Percentiles rank a stretch among this genome's conserved stretches.
These are phyloP conservation scores for Rhazya stricta DNA, from an alignment of 257 asterid genomes.

Conservation along the genomic window DNA sequence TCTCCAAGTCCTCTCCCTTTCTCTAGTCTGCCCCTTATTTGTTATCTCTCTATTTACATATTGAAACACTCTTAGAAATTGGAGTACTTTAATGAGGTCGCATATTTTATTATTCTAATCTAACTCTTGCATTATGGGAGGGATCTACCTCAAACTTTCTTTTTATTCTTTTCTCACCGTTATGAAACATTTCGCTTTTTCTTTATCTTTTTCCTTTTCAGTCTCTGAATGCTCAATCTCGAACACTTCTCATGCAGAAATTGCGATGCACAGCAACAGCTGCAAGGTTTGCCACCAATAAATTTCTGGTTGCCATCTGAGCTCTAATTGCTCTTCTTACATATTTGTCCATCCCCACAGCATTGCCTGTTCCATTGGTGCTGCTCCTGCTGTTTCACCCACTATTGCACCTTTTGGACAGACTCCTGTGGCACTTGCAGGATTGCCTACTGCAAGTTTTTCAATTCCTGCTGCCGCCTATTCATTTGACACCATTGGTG, in stretches of 20 bases:
- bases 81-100: neutral
- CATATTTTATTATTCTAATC: neutral
- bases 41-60: neutral
- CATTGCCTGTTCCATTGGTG: conserved; percentile 31
- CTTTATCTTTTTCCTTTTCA: conserved; percentile 23
- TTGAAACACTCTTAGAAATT: neutral
- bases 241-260: conserved; percentile 57
- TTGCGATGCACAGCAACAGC: conserved; percentile 55
- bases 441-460: conserved; percentile 34
- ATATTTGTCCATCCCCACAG: conserved; percentile 30
- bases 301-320: conserved; percentile 5
- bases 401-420: conserved; percentile 25
- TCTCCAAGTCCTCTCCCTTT: neutral
- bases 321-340: conserved; percentile 9
- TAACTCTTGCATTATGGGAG: neutral
- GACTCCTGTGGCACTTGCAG: conserved; percentile 33
- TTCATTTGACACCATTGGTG: conserved; percentile 39
- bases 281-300: conserved; percentile 39
- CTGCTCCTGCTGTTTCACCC: conserved; percentile 12
- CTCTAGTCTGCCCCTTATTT: neutral
- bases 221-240: conserved; percentile 66
- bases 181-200: conserved; percentile 5
- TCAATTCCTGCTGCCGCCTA: conserved; percentile 37
- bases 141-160: neutral
- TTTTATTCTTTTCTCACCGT: neutral